Base-by-base conservation (phyloP, 2,329 filamentous ascomycete genomes). In the Aspergillus cejpii region DNA sequence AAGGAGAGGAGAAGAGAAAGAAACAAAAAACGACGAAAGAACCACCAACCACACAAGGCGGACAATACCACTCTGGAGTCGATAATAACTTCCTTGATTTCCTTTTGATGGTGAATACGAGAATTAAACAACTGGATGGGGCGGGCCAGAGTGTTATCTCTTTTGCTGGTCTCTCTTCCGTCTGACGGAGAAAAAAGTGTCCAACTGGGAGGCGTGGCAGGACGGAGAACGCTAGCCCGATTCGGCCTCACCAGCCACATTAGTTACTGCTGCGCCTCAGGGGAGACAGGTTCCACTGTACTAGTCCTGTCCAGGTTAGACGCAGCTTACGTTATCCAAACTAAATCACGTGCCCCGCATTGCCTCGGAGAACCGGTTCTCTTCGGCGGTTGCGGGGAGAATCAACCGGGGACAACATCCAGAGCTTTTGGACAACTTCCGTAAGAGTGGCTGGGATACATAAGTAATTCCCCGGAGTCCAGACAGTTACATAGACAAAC, bases 171-270 rank as follows among this genome's bases (percentile, higher is more conserved):
- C 14, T 34, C 31, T 34, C 14, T 24, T 24, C 23, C 23, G 23
- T 24, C 23, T 24, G 23, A 5, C 8, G 57, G 49, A 44, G 55
- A 43, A 58, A 59, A 63, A 64, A 61, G 59, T 64, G 62, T 63
- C 62, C 62, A 62, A 23, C 42, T 52, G 53, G 54, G 57, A 53
- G 52, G 7, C 40, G 37, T 31, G 11, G 28, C 15, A 37, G 41
- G 23, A 8, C 23, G 23, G 23, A 24, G 23, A 24, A 24, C n/a
- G 50, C 46, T 43, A 39, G 27, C 49, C 40, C 21, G 20, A 44
- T 50, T 52, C 34, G 41, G 26, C 10, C 11, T 6, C 29, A 36
- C 51, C 40, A 58, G 54, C 56, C 56, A 61, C 55, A 10, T 11
- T 20, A 4, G 14, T 29, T 12, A 17, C 14, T 33, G 37, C 48